Evolutionary conservation across 169 alveolate species (phyloP).

Genomic region (Plasmodium malariae): DNA sequence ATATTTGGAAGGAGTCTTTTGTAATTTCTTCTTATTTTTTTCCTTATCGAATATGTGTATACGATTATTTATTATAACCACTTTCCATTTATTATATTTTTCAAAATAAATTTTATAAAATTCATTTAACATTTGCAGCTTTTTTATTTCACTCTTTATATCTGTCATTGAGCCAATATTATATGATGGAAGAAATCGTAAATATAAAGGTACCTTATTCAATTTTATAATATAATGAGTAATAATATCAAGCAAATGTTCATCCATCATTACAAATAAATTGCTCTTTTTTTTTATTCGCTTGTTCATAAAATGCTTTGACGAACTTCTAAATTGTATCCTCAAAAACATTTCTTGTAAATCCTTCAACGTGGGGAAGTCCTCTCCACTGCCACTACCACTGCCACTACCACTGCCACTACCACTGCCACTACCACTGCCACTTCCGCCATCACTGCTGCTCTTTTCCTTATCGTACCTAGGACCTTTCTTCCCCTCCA

Average conservation of each 20-base stretch:
- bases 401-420: not conserved
- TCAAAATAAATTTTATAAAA: slow-evolving; percentile 71
- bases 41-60: slow-evolving; percentile 66
- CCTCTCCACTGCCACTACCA: slow-evolving; percentile 10
- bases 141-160: slow-evolving; percentile 61
- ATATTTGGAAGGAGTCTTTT: not conserved
- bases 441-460: not conserved
- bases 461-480: not conserved
- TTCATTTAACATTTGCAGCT: slow-evolving; percentile 58
- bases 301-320: slow-evolving; percentile 28
- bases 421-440: not conserved
- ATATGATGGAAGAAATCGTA: slow-evolving; percentile 69
- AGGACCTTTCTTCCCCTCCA: not conserved
- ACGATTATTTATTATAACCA: slow-evolving; percentile 59
- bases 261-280: slow-evolving; percentile 62
- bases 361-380: slow-evolving; percentile 71
- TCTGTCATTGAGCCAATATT: slow-evolving; percentile 72
- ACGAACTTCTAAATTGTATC: slow-evolving; percentile 68
- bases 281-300: slow-evolving; percentile 32
- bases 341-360: slow-evolving; percentile 76
- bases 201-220: slow-evolving; percentile 65
- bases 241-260: slow-evolving; percentile 56
- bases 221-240: slow-evolving; percentile 71
- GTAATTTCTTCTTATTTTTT: slow-evolving; percentile 22
- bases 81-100: slow-evolving; percentile 76